Base-by-base conservation (phyloP, 805 yeast species). In the Candida sanyiensis region DNA sequence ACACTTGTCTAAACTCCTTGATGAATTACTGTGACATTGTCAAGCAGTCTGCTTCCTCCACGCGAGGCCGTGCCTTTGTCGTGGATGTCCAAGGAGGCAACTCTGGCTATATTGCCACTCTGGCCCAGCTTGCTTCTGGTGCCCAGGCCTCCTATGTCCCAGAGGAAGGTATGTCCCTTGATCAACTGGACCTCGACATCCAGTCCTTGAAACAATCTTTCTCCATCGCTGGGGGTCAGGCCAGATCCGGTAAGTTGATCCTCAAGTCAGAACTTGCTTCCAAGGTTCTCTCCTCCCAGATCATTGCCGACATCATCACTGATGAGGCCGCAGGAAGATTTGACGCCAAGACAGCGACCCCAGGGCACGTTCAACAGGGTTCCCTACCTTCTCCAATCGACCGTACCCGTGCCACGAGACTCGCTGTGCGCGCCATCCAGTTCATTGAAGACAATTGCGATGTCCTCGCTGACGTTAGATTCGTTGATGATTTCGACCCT, bases 321-420 rank as follows among this genome's bases (percentile, higher is more conserved):
- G 81, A 76, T 48, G 78, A 77, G 44, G 73, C 80, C 21, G 63
- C 71, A 16, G 80, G 82, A 24, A 69, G 75, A 51, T 84, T 81
- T 49, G 90, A 83, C 51, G 77, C 86, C 17, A 78, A 80, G 58
- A 77, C 89, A 6, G 93, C 93, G 10, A 70, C 80, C 39, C 94
- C 94, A 18, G 93, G 94, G 17, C 94, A 83, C 56, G 89, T 83
- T 23, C 93, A 84, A 63, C 94, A 84, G 58, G 94, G 94, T 56
- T 80, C 79, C 37, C 63, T 76, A 22, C 93, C 94, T 40, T 73
- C 86, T 1, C 73, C 89, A 23, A 80, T 81, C 58, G 94, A 84
- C 59, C 69, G 94, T 64, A 77, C 83, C 2, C 69, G 78, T 52
- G 89, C 86, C 6, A 75, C 83, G 3, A 73, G 86, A 56, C 75